Evolutionary conservation across 2,329 filamentous ascomycete genomes (phyloP), one percentile per base, ranked within the genome.

Genomic region (Exophiala aquamarina): DNA sequence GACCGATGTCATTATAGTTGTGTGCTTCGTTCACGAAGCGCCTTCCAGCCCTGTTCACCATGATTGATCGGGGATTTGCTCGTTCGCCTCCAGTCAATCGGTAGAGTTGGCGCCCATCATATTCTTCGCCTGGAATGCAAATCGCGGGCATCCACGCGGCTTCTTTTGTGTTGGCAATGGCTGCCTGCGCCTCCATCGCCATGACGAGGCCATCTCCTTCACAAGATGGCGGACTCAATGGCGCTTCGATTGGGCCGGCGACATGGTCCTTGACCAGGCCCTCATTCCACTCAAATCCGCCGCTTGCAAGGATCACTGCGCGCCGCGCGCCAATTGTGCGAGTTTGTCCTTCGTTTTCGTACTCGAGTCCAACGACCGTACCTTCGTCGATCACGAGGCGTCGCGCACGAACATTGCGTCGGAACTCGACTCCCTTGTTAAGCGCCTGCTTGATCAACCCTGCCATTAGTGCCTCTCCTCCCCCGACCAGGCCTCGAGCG

Each of bases 1-100:
- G 39, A 6, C 39, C 39, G 3, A 31, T 14, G 17, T 58, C 55
- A 5, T 54, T 61, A 46, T 69, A 69, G 17, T 52, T 50, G 41
- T 62, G 50, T 0, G 66, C 54, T 55, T 69, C 66, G 49, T 68
- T 66, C 41, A 62, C 49, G 51, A 68, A 69, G 8, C 66, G 57
- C 31, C 56, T 33, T 6, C 64, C 66, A 5, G 36, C 28, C 6
- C 54, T 44, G 46, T 68, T 65, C 21, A 69, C 65, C 23, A 68
- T 63, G 39, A 69, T 63, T 2, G 54, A 59, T 50, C 63, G 60
- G n/a, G 66, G 66, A 7, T 59, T 49, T 34, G 32, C 32, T 14
- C 32, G 32, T 34, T 34, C 32, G 3, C 32, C 32, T 34, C 32
- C 32, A n/a, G 32, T 34, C 32, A 34, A 34, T n/a, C 32, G 32